Evolutionary conservation across 192 early-diverging fungal genomes (phyloP).

Genomic region (Coemansia sp.): DNA sequence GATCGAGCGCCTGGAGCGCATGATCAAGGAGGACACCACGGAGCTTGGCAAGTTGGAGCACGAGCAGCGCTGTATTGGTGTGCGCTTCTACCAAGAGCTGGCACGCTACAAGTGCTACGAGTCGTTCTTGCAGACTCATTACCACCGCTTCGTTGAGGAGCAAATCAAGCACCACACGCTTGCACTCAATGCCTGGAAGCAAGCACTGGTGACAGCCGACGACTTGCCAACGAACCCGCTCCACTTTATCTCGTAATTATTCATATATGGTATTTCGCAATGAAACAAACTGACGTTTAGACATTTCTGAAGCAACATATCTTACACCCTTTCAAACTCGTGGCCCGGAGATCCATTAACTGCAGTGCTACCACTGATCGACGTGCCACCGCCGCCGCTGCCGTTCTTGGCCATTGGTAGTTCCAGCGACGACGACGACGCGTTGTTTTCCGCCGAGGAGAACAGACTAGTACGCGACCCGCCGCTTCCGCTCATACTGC

Average conservation of each 20-base stretch:
- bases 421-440: slow-evolving; percentile 52
- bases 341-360: slow-evolving; percentile 16
- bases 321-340: slow-evolving; percentile 45
- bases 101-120: slow-evolving; percentile 56
- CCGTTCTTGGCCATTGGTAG: slow-evolving; percentile 21
- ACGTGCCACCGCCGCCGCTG: slow-evolving; percentile 6
- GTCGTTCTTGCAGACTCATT: slow-evolving; percentile 50
- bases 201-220: slow-evolving; percentile 52
- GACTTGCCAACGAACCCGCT: slow-evolving; percentile 50
- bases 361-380: slow-evolving; percentile 10
- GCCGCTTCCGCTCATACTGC: slow-evolving; percentile 21
- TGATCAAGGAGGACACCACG: slow-evolving; percentile 37
- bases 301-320: not conserved
- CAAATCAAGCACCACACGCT: slow-evolving; percentile 59
- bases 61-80: slow-evolving; percentile 51
- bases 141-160: slow-evolving; percentile 46
- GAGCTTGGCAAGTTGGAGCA: slow-evolving; percentile 46
- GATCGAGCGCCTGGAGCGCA: slow-evolving; percentile 46
- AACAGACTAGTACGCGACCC: slow-evolving; percentile 49
- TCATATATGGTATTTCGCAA: too few species aligned
- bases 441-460: slow-evolving; percentile 45
- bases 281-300: not conserved
- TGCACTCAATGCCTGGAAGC: slow-evolving; percentile 55
- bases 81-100: slow-evolving; percentile 56
- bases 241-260: slow-evolving; percentile 46